Conservation (phyloP, 495 filamentous ascomycete species). For the Aspergillus ellipticus region DNA sequence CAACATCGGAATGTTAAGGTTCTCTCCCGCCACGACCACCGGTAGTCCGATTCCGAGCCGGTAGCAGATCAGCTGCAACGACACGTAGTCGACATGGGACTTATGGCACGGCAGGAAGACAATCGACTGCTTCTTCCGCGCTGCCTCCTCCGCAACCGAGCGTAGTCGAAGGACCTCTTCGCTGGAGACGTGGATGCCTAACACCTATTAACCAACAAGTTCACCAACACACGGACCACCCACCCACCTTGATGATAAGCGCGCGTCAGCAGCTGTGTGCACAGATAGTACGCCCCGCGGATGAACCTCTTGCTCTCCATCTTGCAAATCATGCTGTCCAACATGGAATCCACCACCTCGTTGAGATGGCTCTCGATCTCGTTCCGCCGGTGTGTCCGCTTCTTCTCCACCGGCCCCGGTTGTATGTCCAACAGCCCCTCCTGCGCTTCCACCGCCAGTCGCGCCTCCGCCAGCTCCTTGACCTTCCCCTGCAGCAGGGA, state of each 20-base stretch:
- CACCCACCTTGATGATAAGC: constrained; percentile 84
- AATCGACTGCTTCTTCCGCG: constrained; percentile 85
- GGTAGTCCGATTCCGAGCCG: constrained; percentile 83
- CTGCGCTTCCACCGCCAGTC: constrained; percentile 69
- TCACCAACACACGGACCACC: neutral
- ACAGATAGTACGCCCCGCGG: constrained; percentile 82
- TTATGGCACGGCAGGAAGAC: constrained; percentile 94
- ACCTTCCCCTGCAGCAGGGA: constrained; percentile 71
- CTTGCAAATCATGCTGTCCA: constrained; percentile 97
- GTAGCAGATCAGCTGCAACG: constrained; percentile 90
- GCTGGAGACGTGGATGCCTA: constrained; percentile 86
- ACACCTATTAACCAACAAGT: neutral
- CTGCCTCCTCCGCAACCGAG: constrained; percentile 75
- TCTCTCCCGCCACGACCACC: constrained; percentile 93
- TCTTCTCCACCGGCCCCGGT: constrained; percentile 41
- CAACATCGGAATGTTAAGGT: constrained; percentile 88
- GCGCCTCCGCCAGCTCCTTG: constrained; percentile 66
- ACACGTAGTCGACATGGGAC: constrained; percentile 94
- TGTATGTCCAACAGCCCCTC: constrained; percentile 62
- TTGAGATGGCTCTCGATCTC: constrained; percentile 61
- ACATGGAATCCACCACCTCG: constrained; percentile 78
- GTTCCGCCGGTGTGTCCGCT: constrained; percentile 51
- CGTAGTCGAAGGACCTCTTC: constrained; percentile 84
- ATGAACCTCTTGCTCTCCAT: constrained; percentile 96
- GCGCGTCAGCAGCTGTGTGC: constrained; percentile 81